Evolutionary conservation across 1,284 basidiomycete species (phyloP), one percentile per base, ranked within the genome.

Genomic region (Apiotrichum gamsii): DNA sequence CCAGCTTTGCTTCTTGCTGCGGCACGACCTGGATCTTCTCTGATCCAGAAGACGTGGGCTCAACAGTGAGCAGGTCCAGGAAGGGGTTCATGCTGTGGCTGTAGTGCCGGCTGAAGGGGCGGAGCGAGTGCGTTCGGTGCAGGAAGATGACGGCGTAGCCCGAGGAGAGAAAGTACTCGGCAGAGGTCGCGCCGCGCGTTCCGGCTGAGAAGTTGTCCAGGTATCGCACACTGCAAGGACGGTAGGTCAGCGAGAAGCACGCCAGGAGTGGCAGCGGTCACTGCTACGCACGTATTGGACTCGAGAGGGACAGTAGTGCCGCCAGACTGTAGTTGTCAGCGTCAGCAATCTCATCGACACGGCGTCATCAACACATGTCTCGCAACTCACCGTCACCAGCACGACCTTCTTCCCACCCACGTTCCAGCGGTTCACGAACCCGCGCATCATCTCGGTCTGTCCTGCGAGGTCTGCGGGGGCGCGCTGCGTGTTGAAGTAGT

Each of bases 201-300:
- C 94, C 88, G 88, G 95, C 95, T 68, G 90, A 95, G 73, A 97
- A 98, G 76, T 98, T 98, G 72, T 98, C 94, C 24, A 98, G 78
- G 72, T 96, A 98, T 42, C 95, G 89, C 37, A 98, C 94, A 56
- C 91, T 96, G 70, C 38, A 43, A 24, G n/a, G n/a, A n/a, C n/a
- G n/a, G n/a, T n/a, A n/a, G n/a, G n/a, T n/a, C n/a, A n/a, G n/a
- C n/a, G n/a, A n/a, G n/a, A n/a, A n/a, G n/a, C n/a, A n/a, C 23
- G 28, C 28, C 29, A 47, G n/a, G 32, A 35, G 28, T 8, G 8
- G 14, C 24, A 2, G 6, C 28, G 21, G 25, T 21, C 20, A 29
- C 20, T 15, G 9, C 11, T 51, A 77, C 88, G 82, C 78, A 94
- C 90, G 94, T 90, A 66, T 95, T 95, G 75, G 90, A 82, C 76